Percentiles rank a stretch among this genome's conserved stretches.
These are phyloP conservation scores for Neurospora sp. DNA, from an alignment of 495 filamentous ascomycete genomes.

Conservation along the genomic window DNA sequence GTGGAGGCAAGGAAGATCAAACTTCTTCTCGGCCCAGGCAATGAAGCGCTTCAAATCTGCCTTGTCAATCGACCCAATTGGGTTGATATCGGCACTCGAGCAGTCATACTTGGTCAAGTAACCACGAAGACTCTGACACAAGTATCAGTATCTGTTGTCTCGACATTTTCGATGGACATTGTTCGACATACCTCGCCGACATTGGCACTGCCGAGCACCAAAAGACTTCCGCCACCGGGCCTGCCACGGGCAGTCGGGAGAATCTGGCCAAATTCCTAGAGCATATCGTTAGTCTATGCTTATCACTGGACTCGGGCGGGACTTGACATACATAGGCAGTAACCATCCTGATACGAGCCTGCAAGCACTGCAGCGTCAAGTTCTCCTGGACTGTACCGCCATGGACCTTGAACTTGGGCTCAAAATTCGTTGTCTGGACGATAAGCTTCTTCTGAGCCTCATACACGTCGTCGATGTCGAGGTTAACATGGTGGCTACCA, in stretches of 20 bases:
- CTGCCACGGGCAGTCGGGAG: conserved; percentile 39
- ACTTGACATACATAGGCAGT: conserved; percentile 45
- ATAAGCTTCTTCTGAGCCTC: conserved; percentile 28
- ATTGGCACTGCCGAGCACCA: conserved; percentile 38
- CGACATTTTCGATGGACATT: conserved; percentile 23
- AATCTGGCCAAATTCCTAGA: conserved; percentile 24
- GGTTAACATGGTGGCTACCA: conserved; percentile 61
- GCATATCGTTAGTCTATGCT: background rate
- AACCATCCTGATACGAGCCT: conserved; percentile 75
- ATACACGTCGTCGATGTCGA: conserved; percentile 63
- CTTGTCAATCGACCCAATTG: conserved; percentile 64
- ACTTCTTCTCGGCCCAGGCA: conserved; percentile 47
- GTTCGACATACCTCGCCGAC: conserved; percentile 26
- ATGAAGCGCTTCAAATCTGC: conserved; percentile 73
- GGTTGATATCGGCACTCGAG: conserved; percentile 45
- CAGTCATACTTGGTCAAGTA: conserved; percentile 39
- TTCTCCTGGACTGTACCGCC: conserved; percentile 23
- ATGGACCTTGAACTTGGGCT: conserved; percentile 47
- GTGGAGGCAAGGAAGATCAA: conserved; percentile 64
- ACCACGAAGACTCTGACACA: conserved; percentile 37
- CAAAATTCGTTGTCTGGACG: conserved; percentile 23
- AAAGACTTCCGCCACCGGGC: conserved; percentile 29
- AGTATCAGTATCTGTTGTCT: background rate
- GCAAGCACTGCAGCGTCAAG: conserved; percentile 70
- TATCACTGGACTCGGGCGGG: background rate